A percentile compares a stretch with the other conserved stretches of the same genome.
These are phyloP conservation scores for Zygosaccharomyces kombuchaensis DNA, from an alignment of 805 yeast genomes.

Conservation along the genomic window DNA sequence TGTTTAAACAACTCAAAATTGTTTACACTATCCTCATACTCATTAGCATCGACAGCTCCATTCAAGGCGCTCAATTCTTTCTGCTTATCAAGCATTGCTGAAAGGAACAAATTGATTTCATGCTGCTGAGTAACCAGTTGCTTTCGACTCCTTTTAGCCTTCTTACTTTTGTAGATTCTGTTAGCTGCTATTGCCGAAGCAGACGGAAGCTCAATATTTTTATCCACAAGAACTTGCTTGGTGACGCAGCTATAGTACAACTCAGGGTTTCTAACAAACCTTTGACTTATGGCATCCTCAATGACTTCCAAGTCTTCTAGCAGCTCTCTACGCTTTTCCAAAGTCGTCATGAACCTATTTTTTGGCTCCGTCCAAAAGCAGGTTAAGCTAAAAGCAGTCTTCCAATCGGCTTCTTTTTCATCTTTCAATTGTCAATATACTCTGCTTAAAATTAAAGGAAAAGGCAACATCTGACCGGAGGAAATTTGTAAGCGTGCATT, in stretches of 20 bases:
- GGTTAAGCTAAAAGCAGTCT: not conserved
- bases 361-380: not conserved
- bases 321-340: constrained; percentile 39
- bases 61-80: constrained; percentile 17
- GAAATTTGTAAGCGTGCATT: no score
- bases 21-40: constrained; percentile 32
- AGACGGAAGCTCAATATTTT: constrained; percentile 9
- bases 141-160: constrained; percentile 41
- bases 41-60: constrained; percentile 28
- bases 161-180: constrained; percentile 32
- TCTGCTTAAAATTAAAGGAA: no score
- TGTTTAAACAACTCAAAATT: constrained; percentile 29
- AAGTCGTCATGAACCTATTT: constrained; percentile 3
- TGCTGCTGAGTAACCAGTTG: constrained; percentile 60
- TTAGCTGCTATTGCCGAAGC: constrained; percentile 25
- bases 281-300: constrained; percentile 58
- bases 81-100: constrained; percentile 41
- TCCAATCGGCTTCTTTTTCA: not conserved
- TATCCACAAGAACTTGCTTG: constrained; percentile 5
- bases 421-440: not conserved
- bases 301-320: constrained; percentile 68
- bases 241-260: constrained; percentile 38
- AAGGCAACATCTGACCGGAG: no score
- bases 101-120: constrained; percentile 53
- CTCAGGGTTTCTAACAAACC: constrained; percentile 60